Evolutionary conservation across 208 protist genomes (phyloP), one percentile per base, ranked within the genome.

Genomic region (Acanthamoeba healyi): DNA sequence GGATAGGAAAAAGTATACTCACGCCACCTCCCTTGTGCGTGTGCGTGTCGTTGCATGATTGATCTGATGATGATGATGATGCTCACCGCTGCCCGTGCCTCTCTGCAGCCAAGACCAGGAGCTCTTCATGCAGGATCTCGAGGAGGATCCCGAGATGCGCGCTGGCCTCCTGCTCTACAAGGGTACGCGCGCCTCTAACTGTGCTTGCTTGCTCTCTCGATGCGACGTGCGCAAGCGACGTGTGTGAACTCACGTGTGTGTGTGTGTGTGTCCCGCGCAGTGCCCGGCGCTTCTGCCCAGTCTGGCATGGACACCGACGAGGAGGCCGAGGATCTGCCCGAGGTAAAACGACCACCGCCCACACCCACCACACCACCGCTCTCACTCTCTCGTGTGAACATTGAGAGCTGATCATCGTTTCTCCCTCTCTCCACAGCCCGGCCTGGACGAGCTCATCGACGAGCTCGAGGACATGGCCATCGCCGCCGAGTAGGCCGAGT

Each of bases 111-210:
- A 40, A 17, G 95, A 98, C 29, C 87, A 95, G 32, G 97, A 98
- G 91, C 22, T 95, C 5, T 98, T 98, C 72, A 38, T 97, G 56
- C 94, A 88, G 26, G 98, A 98, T 14, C 89, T 98, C 42, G 98
- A 98, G 92, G 97, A 97, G 70, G 97, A 98, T 81, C 61, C 84
- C 32, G 97, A 98, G 54, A 49, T 98, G 36, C 94, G 97, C 58
- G 3, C 88, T 0, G 87, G 92, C 40, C 94, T 98, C 82, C 97
- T 98, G 92, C 87, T 98, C 22, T 98, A 98, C 94, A 97, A 97
- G 56, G 90, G 90, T 94, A 65, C 24, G 29, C 26, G 14, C 42
- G 36, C 70, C 65, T 38, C 36, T 10, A 34, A 10, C 38, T 4
- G 5, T 10, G 12, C 65, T 17, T 74, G 4, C 4, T 17, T 74